These are phyloP conservation scores for Fusarium verrucosum DNA, from an alignment of 2,329 filamentous ascomycete genomes.

Conservation along the genomic window DNA sequence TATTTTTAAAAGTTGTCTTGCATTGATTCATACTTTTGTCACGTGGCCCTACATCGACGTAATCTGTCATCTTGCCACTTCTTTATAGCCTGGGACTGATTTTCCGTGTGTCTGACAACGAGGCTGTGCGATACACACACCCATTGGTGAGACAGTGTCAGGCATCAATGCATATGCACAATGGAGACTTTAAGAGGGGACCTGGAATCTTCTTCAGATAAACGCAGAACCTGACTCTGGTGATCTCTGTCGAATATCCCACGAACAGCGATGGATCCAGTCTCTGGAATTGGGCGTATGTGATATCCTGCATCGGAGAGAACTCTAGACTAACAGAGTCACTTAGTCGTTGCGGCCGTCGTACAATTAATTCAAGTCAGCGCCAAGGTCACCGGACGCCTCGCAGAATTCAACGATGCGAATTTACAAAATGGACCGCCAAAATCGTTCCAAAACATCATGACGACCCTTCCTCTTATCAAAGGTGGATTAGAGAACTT, in stretches of 20 bases:
- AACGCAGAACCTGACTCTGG: no score
- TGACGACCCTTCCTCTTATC: not conserved
- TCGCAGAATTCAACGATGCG: not conserved
- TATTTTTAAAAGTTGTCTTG: no score
- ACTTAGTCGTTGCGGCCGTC: not conserved
- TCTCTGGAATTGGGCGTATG: not conserved
- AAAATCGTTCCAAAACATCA: not conserved
- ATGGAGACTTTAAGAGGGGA: no score
- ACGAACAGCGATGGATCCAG: not conserved
- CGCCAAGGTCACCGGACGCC: not conserved
- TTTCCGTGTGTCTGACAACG: no score
- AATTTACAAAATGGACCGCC: not conserved
- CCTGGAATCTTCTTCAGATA: no score
- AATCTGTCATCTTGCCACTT: no score
- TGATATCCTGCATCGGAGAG: not conserved
- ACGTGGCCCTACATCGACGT: no score
- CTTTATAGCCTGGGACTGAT: no score
- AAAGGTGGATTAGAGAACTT: not conserved
- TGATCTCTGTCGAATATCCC: not conserved
- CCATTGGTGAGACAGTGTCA: no score
- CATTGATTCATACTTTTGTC: no score
- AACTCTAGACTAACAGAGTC: not conserved
- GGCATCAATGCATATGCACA: no score
- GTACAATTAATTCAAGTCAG: not conserved
- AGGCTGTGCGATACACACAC: no score